Conservation (phyloP, 2,329 filamentous ascomycete genomes). For the Plenodomus biglobosus region DNA sequence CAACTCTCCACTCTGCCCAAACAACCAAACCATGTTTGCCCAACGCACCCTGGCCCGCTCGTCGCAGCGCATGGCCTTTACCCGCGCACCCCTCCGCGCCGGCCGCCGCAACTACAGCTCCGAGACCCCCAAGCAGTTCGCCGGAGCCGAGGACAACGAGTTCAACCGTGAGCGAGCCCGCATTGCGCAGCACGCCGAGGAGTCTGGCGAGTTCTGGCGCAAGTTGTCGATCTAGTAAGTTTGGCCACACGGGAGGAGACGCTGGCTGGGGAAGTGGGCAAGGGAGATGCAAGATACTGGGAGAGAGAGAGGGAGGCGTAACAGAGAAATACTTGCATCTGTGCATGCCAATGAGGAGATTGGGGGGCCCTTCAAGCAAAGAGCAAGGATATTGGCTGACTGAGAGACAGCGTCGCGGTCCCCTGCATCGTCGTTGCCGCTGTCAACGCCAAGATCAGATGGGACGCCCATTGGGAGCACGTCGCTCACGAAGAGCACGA, state of each 20-base stretch:
- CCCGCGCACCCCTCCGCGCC: slow-evolving; percentile 61
- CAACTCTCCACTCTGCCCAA: slow-evolving; percentile 32
- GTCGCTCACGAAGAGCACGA: slow-evolving; percentile 65
- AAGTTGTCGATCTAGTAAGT: slow-evolving; percentile 96
- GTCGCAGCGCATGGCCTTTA: slow-evolving; percentile 61
- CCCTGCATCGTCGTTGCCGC: slow-evolving; percentile 71
- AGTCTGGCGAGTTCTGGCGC: slow-evolving; percentile 87
- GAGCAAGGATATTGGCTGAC: slow-evolving; percentile 11
- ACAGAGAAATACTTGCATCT: no score
- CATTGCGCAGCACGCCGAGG: slow-evolving; percentile 85
- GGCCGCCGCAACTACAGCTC: slow-evolving; percentile 71
- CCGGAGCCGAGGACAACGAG: slow-evolving; percentile 73
- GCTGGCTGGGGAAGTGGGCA: not conserved
- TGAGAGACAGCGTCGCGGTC: slow-evolving; percentile 66
- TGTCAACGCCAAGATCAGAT: slow-evolving; percentile 86
- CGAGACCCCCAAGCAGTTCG: slow-evolving; percentile 58
- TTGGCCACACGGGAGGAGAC: slow-evolving; percentile 1
- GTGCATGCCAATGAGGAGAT: slow-evolving; percentile 1
- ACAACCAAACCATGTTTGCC: slow-evolving; percentile 36
- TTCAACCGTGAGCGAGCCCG: slow-evolving; percentile 91
- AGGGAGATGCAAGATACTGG: not conserved
- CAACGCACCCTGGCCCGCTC: slow-evolving; percentile 38
- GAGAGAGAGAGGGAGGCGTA: not conserved
- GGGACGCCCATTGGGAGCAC: slow-evolving; percentile 97
- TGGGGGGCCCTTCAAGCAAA: not conserved